Evolutionary conservation across 176 grass and related monocot genomes (phyloP), one percentile per base, ranked within the genome.

Genomic region (Aegilops umbellulata): DNA sequence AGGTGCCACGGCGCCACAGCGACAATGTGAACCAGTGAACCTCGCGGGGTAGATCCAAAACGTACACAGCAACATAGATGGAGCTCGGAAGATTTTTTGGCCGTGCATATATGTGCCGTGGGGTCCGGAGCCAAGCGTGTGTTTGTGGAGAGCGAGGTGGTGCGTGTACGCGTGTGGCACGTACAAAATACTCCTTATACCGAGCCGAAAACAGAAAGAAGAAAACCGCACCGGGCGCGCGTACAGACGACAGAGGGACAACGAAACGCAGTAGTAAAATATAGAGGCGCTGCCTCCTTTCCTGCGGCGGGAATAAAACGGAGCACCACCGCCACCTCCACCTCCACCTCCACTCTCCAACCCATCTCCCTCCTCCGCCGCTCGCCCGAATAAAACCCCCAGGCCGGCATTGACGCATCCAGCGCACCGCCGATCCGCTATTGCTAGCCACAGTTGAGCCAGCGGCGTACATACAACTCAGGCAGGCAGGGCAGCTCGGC

Each of bases 251-350:
- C 51, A 55, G 51, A 55, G 51, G 0, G 53, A 58, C 19, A 58
- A 22, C 7, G 55, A 58, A 58, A 58, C 24, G 24, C 8, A 10
- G 39, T 9, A 15, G 41, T 10, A 53, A 24, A 69, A 24, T 36
- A 22, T 20, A 51, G 72, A 12, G 38, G 69, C 60, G 11, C 46
- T 19, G 49, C 13, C 2, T 12, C 29, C 67, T 38, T 53, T 72
- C 44, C 27, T 73, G 83, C 60, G 90, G 90, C 74, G 13, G 32
- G 57, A 23, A 89, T 70, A 63, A 68, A 75, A 74, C 24, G 25
- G 60, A 17, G 46, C 87, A 35, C 20, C 79, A 22, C 76, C 75
- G 4, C 63, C 72, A 2, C 69, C 42, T 44, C 63, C 72, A 1
- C 69, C 41, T 41, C 36, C 39, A 44, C 41, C 64, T 14, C 74